Base-by-base conservation (phyloP, 1,139 yeast genomes). In the Kodamaea sp. region DNA sequence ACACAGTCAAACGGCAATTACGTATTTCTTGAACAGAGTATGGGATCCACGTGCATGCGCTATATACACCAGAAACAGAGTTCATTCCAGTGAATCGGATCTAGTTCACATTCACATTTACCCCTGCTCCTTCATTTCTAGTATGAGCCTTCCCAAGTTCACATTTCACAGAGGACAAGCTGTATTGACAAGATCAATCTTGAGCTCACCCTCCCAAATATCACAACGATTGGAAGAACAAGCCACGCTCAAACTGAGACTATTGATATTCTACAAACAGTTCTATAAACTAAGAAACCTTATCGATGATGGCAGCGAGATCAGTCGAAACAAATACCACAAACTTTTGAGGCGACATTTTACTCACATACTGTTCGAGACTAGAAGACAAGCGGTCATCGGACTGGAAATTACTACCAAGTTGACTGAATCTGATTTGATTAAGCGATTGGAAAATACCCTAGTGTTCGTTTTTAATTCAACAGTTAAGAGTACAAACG, bases 401-500 rank as follows among this genome's bases (percentile, higher is more conserved):
- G n/a, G 19, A n/a, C 46, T 8, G 5, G 33, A 28, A 7, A 22
- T 38, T 3, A 27, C 26, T 4, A 34, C 35, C 2, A 33, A 42
- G 4, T n/a, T 48, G 3, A 15, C 25, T 7, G 34, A 41, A 7
- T 28, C 28, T 0, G 59, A 61, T 21, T 22, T 63, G 9, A 37
- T 54, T 4, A 33, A 42, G 13, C 41, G 76, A 14, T 30, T 63
- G 22, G 38, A 55, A 19, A 66, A 66, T 38, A 64, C 75, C 2
- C 45, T 62, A 21, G 61, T 55, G 13, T 70, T 70, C 47, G 64
- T 68, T 3, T 63, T 60, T 46, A 70, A 70, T 42, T 57, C 70
- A 4, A 61, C 73, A 0, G 66, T 67, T 27, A 36, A 39, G 26
- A 8, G 47, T 41, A 15, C 39, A 27, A 9, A 46, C 39, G 19